A percentile compares a stretch with the other conserved stretches of the same genome.
phyloP scores from a whole-genome alignment of 2,329 filamentous ascomycete species.

The Beauveria asiatica region DNA sequence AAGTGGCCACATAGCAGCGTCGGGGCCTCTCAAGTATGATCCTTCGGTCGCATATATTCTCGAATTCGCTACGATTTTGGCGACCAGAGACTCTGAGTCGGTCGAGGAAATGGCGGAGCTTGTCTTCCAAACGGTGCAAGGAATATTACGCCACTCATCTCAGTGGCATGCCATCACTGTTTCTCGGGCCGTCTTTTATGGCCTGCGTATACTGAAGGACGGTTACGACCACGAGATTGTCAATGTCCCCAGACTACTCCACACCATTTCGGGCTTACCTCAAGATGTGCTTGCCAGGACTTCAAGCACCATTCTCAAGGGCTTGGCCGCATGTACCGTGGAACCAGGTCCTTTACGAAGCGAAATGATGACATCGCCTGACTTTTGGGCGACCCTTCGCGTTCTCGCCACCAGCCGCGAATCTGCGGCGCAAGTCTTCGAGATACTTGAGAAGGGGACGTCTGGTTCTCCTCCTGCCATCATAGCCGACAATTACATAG shows the following conservation, averaged over 20 bases:
- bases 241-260: conserved; percentile 82
- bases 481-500: conserved; percentile 92
- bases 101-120: conserved; percentile 66
- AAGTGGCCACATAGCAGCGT: conserved; percentile 34
- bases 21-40: conserved; percentile 59
- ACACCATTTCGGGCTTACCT: conserved; percentile 82
- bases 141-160: conserved; percentile 68
- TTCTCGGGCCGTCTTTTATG: conserved; percentile 77
- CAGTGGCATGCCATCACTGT: conserved; percentile 77
- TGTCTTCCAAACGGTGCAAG: conserved; percentile 73
- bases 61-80: conserved; percentile 78
- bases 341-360: conserved; percentile 71
- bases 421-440: conserved; percentile 71
- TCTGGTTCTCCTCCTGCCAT: conserved; percentile 70
- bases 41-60: conserved; percentile 83
- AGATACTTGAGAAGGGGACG: conserved; percentile 73
- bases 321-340: conserved; percentile 71
- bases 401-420: conserved; percentile 61
- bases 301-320: conserved; percentile 66
- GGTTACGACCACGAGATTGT: conserved; percentile 90
- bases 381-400: conserved; percentile 90
- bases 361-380: conserved; percentile 91
- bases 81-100: conserved; percentile 65
- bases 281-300: conserved; percentile 69
- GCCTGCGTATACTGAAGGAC: conserved; percentile 69